Base-by-base conservation (phyloP, 2,329 filamentous ascomycete species). In the Cytospora leucostoma region DNA sequence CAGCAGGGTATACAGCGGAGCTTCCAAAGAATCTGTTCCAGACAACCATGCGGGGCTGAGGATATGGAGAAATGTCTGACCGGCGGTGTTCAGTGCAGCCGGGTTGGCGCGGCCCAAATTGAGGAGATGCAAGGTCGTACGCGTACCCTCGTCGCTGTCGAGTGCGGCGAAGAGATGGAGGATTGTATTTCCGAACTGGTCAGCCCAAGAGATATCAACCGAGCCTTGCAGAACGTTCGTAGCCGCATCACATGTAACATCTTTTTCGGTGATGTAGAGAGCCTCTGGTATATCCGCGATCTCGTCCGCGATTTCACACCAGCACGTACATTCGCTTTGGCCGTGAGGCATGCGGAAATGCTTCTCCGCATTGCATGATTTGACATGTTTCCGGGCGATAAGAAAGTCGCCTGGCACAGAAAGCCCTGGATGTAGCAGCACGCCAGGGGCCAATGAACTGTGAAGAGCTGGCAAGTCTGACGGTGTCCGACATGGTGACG, bases 391-490 rank as follows among this genome's bases (percentile, higher is more conserved):
- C 56, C 74, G 70, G 7, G 70, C 66, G 37, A 69, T 74, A 7
- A 85, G 71, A 44, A 83, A 82, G 66, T 85, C 82, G 21, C 82
- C 81, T 0, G 83, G 80, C 5, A 85, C 68, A 5, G 78, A 74
- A 56, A 74, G 74, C 7, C 66, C 61, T 15, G 70, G 69, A 32
- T 65, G 65, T 7, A 61, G 63, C 21, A 63, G 55, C 15, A 63
- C 64, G 13, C 54, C 62, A 40, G 40, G 21, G 68, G 15, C 71
- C 65, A 77, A 7, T 73, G 68, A 32, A n/a, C 15, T 37, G 5
- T 55, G 58, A 33, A 37, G 51, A 19, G 38, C 27, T 13, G 57
- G 17, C 17, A 61, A 57, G 33, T 65, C 64, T 17, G 64, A 63
- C 15, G 56, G 61, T 7, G 61, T 44, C 13, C 64, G 56, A 21